Evolutionary conservation across 441 rosid species (phyloP), one percentile per base, ranked within the genome.

Genomic region (Omphalea diandra): DNA sequence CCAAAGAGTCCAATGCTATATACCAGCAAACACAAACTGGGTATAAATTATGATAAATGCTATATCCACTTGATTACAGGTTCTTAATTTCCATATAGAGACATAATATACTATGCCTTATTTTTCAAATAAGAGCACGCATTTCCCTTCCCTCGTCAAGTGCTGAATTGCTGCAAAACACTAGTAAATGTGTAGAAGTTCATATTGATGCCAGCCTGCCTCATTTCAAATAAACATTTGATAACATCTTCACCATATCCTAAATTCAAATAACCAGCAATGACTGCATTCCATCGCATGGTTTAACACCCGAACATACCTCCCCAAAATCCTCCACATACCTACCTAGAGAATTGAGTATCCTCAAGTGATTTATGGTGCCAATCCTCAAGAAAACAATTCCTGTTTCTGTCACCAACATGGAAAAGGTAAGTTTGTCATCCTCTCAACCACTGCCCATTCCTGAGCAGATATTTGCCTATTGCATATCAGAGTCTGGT

Each of bases 101-200:
- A n/a, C n/a, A n/a, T n/a, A n/a, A n/a, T n/a, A n/a, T n/a, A 69
- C 62, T 32, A 33, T 76, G 67, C 9, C 78, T 80, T 0, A 65
- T 62, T 73, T 80, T 76, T 8, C 70, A 17, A 67, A 80, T 52
- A 47, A 83, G 54, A 35, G 77, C 73, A 76, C 76, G 86, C n/a
- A 80, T 57, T 67, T 74, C 67, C 71, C 56, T 76, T 49, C 53
- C 53, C 53, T 71, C 81, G 32, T 71, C 70, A 68, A 79, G 65
- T 9, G 80, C 83, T 1, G 86, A 79, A 64, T 70, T 67, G 84
- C 71, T 9, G 74, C 70, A 88, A 77, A 22, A 49, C 78, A 62
- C 75, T 76, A 38, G 88, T 80, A 32, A 84, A 71, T 68, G 84
- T 74, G 62, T 69, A 78, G 9, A 72, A 65, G 65, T 80, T 84